Evolutionary conservation across 179 eudicot genomes (phyloP), one percentile per base, ranked within the genome.

Genomic region (Silene vulgaris): DNA sequence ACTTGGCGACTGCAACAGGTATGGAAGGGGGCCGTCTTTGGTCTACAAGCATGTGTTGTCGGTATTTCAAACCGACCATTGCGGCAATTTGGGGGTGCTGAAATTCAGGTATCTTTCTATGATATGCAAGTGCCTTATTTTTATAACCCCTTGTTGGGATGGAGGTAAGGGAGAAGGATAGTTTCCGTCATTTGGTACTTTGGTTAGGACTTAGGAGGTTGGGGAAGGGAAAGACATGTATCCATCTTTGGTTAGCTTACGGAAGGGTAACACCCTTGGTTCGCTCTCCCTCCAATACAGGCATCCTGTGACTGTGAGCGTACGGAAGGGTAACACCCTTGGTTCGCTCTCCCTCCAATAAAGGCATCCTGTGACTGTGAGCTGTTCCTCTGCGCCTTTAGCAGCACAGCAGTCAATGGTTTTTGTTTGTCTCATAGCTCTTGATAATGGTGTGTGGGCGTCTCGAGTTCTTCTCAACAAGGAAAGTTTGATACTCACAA

Each of bases 11-110:
- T 74, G 54, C 78, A 40, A 69, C 82, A 95, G 99, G 99, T 83
- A 95, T 89, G 97, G 99, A 95, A 88, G 98, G 98, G 74, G 66
- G 90, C 73, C 96, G 85, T 94, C 73, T 90, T 92, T 81, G 90
- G 92, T 69, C 86, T 85, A 80, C 69, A 80, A 72, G 89, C 88
- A 57, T 82, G 84, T 29, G 83, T 94, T 71, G 79, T 92, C 75
- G 98, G 98, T 75, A 75, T 92, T 20, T 87, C 92, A 52, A 86
- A 84, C 52, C 83, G 91, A 80, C 99, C 99, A 16, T 79, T 95
- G 77, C 84, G 97, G 61, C 99, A 95, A 79, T 83, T 69, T 75
- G 90, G 90, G 69, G 97, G 97, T 71, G 91, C 97, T 59, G 97
- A 95, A 84, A 81, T 95, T 74, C 99, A 95, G 99, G 99, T 95